Base-by-base conservation (phyloP, 2,329 filamentous ascomycete species). In the Arthrobotrys sinensis region DNA sequence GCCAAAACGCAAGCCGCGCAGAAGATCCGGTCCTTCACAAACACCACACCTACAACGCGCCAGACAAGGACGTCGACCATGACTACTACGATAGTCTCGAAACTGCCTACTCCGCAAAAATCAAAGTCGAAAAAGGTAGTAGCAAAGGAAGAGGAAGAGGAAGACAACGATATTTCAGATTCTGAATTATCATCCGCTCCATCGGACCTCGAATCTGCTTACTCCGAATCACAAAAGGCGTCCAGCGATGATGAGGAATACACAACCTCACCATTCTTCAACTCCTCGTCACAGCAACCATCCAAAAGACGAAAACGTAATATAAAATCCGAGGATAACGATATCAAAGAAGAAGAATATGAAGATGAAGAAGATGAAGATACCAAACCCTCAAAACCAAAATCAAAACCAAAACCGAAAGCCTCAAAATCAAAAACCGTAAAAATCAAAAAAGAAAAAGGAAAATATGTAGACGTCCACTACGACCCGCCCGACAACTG, bases 401-500 rank as follows among this genome's bases (percentile, higher is more conserved):
- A n/a, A n/a, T 5, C 38, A 19, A 75, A 75, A 11, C 2, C 68
- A n/a, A 64, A 60, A 16, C 11, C 67, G 7, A 73, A 71, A 62
- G 28, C 45, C 3, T 16, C 66, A 19, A 57, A 64, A 11, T 21
- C 66, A 38, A 73, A 75, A 57, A 40, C 36, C 48, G 70, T 36
- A 69, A 80, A 85, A 83, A 83, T 83, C 28, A 84, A 84, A 53
- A 83, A 81, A n/a, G 82, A 84, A 28, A 83, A 85, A 71, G 83
- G 85, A 86, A 6, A 82, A 85, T n/a, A 60, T 14, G 38, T 78
- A 60, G 75, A 78, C 19, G 53, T 78, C 34, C 50, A 52, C 8
- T 78, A 78, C 38, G 75, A 78, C 38, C 89, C 93, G 0, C 94
- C 94, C 0, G 87, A 90, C 0, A 90, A 94, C 83, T 97, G 96